phyloP scores from a whole-genome alignment of 495 filamentous ascomycete genomes.

The Lindgomyces ingoldianus region DNA sequence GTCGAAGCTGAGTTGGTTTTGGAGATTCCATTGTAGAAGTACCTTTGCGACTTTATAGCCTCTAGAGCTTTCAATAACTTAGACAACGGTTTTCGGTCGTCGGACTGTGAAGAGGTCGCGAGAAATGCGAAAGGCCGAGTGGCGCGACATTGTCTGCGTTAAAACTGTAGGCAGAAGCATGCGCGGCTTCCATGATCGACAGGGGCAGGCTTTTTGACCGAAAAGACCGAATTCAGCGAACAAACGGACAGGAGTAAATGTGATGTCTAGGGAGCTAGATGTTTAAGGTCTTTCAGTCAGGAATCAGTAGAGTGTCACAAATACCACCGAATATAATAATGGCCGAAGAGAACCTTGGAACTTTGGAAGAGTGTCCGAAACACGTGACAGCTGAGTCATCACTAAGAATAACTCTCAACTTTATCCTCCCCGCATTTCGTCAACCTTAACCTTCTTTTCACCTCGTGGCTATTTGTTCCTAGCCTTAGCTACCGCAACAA shows the following conservation, averaged over 20 bases:
- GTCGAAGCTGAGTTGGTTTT: background rate
- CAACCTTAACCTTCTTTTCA: too few relatives aligned
- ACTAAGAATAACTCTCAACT: too few relatives aligned
- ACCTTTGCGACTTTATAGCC: background rate
- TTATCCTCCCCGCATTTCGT: too few relatives aligned
- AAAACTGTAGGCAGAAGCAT: background rate
- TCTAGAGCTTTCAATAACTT: background rate
- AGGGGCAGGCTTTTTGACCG: background rate
- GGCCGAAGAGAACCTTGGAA: too few relatives aligned
- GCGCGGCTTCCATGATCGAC: background rate
- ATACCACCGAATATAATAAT: too few relatives aligned
- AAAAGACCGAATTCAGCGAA: conserved; percentile 3
- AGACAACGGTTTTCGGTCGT: background rate
- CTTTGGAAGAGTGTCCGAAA: too few relatives aligned
- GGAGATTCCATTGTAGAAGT: background rate
- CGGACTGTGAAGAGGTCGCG: background rate
- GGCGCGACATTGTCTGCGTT: background rate
- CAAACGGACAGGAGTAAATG: background rate
- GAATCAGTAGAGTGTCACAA: background rate
- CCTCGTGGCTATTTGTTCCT: too few relatives aligned
- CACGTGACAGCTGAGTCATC: too few relatives aligned
- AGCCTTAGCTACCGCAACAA: background rate
- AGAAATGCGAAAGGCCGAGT: conserved; percentile 1
- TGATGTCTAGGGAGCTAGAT: background rate
- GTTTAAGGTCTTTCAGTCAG: background rate